Evolutionary conservation across 441 rosid genomes (phyloP).

Genomic region (Corymbia citriodora): DNA sequence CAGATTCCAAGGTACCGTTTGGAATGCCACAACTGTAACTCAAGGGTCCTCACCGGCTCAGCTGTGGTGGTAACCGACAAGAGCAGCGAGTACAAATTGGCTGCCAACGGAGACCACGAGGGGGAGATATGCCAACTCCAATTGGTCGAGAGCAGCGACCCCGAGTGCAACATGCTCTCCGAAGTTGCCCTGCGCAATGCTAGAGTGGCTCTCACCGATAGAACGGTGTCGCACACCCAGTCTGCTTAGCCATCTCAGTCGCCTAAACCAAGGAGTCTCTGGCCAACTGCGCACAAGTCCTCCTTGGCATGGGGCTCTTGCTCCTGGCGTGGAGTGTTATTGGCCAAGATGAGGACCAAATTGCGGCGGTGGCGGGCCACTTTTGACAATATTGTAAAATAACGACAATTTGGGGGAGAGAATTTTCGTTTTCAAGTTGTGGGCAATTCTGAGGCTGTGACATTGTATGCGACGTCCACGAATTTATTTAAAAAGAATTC

Average conservation of each 20-base stretch:
- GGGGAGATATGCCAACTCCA: constrained; percentile 34
- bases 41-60: background rate
- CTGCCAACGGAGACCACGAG: constrained; percentile 26
- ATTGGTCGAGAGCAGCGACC: constrained; percentile 13
- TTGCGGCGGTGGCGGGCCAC: background rate
- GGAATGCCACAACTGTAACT: constrained; percentile 24
- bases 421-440: background rate
- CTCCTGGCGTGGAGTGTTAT: background rate
- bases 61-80: constrained; percentile 3
- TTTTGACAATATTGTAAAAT: background rate
- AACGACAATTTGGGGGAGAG: background rate
- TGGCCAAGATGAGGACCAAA: background rate
- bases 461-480: background rate
- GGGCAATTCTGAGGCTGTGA: background rate
- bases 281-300: constrained; percentile 19
- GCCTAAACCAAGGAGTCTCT: constrained; percentile 21
- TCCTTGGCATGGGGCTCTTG: constrained; percentile 21
- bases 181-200: background rate
- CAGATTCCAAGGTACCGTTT: constrained; percentile 22
- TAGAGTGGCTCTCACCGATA: constrained; percentile 18
- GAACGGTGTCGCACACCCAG: background rate
- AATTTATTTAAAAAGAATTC: background rate
- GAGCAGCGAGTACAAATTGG: constrained; percentile 10
- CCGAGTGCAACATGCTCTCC: constrained; percentile 14
- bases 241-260: constrained; percentile 24